phyloP scores from a whole-genome alignment of 169 alveolate genomes.

The Cryptosporidium meleagridis region DNA sequence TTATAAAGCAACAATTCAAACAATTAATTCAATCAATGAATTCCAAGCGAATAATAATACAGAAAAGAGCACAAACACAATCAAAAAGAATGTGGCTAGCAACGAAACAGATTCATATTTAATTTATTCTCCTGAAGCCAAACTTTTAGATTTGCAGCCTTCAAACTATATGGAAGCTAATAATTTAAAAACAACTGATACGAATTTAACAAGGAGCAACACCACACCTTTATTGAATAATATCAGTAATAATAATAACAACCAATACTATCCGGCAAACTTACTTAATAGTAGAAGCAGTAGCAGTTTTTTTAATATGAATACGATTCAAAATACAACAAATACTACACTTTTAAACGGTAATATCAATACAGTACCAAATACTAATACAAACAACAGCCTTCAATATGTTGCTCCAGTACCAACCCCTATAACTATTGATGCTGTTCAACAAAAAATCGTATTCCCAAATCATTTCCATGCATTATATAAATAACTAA shows the following conservation, averaged over 20 bases:
- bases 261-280: neutral
- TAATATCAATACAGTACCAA: neutral
- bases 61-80: neutral
- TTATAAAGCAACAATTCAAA: constrained; percentile 64
- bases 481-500: constrained; percentile 6
- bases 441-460: constrained; percentile 9
- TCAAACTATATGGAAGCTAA: neutral
- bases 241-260: neutral
- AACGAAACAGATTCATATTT: neutral
- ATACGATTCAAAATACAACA: neutral
- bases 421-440: constrained; percentile 36
- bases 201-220: neutral
- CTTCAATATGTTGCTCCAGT: constrained; percentile 27
- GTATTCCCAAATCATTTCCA: constrained; percentile 32
- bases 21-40: neutral
- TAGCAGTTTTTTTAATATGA: neutral
- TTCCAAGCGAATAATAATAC: neutral
- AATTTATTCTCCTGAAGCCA: constrained; percentile 23
- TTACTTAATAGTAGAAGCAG: neutral
- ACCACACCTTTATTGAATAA: neutral
- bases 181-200: neutral
- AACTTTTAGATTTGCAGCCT: constrained; percentile 25
- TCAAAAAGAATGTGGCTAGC: neutral
- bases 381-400: neutral
- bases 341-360: neutral